Percentiles rank a stretch among this genome's conserved stretches.
Conservation (phyloP, 768 basidiomycete species). For the Phaeotremella skinneri region DNA sequence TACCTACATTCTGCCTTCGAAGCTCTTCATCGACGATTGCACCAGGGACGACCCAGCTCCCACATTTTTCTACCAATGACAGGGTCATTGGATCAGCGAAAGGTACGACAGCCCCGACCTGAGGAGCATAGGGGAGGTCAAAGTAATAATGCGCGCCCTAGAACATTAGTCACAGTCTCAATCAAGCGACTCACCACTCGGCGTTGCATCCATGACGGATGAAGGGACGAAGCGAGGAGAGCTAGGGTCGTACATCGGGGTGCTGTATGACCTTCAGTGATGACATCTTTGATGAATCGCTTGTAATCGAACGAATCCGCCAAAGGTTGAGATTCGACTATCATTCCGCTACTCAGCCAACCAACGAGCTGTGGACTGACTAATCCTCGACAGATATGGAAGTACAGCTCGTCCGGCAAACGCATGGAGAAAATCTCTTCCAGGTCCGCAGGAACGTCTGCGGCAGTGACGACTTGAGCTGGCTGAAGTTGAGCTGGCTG, state of each 20-base stretch:
- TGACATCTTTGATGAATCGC: conserved; percentile 90
- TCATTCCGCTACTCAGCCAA: conserved; percentile 87
- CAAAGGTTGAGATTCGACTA: conserved; percentile 75
- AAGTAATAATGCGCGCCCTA: conserved; percentile 53
- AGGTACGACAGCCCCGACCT: conserved; percentile 58
- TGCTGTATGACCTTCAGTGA: conserved; percentile 90
- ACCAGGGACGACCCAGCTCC: conserved; percentile 85
- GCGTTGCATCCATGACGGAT: conserved; percentile 75
- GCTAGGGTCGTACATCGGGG: conserved; percentile 89
- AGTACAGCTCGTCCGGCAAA: conserved; percentile 94
- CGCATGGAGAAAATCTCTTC: conserved; percentile 93
- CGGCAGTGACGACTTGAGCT: conserved; percentile 64
- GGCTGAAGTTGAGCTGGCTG: conserved; percentile 75
- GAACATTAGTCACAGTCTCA: neutral
- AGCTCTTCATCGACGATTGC: conserved; percentile 87
- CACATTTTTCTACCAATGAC: conserved; percentile 80
- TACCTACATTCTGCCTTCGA: conserved; percentile 87
- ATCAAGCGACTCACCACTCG: conserved; percentile 57
- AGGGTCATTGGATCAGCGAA: conserved; percentile 77
- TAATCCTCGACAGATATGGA: conserved; percentile 89
- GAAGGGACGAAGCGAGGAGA: conserved; percentile 73
- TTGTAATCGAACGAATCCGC: conserved; percentile 93
- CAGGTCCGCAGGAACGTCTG: conserved; percentile 84
- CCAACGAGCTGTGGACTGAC: conserved; percentile 83
- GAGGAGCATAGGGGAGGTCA: conserved; percentile 69